Evolutionary conservation across 2,329 filamentous ascomycete species (phyloP), one percentile per base, ranked within the genome.

Genomic region (Colletotrichum eleusines): DNA sequence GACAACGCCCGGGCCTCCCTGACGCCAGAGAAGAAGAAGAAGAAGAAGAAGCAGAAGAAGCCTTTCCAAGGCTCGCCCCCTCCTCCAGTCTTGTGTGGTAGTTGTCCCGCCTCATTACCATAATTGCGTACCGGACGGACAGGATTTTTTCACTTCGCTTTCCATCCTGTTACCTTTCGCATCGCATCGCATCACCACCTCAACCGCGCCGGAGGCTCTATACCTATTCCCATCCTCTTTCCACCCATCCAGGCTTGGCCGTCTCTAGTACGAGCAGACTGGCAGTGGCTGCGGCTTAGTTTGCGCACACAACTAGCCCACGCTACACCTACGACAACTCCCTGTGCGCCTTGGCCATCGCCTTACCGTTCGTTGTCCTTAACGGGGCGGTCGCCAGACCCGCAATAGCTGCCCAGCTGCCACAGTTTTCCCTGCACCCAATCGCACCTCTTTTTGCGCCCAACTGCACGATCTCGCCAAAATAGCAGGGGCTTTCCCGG

Each of bases 331-430:
- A 42, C 33, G 23, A 26, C 53, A 38, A 38, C 20, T 18, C 31
- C 31, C 46, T 61, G 44, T 61, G n/a, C 59, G 44, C 59, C 59
- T 61, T 61, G 59, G 44, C 59, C 46, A 60, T 60, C 55, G 46
- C 55, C 67, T 64, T 65, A 44, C 20, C 38, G 11, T 40, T 40
- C 28, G 23, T 33, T 63, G 65, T 31, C 58, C 50, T 67, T 51
- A 28, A 72, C 71, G 68, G 67, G 63, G 63, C 67, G 71, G 66
- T 67, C 46, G 68, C 50, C 28, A 44, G 72, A 58, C 72, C 72
- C 69, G 72, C 72, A 73, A 73, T 73, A 72, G 72, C 72, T 73
- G 71, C 71, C 71, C 68, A 71, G 67, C 71, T 71, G 51, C 69
- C 68, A 73, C 68, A 67, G 48, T 59, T 70, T 58, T 64, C 64